These are phyloP conservation scores for Solanum arcanum DNA, from an alignment of 257 asterid genomes.

Conservation along the genomic window DNA sequence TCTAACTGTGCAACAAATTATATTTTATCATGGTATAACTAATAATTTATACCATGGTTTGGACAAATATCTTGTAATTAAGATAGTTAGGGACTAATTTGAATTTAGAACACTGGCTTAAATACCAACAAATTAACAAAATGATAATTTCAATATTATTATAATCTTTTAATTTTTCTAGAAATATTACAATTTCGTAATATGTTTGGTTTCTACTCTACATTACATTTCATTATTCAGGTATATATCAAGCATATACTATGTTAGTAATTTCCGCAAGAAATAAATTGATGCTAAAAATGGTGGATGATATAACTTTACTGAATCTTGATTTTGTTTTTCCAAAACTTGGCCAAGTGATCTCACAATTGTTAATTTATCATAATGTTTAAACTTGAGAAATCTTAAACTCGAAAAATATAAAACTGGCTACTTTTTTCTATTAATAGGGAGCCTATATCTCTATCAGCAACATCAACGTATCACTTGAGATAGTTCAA, in stretches of 20 bases:
- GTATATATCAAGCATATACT: neutral
- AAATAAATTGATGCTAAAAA: neutral
- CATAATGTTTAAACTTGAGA: neutral
- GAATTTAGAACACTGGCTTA: neutral
- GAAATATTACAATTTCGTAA: neutral
- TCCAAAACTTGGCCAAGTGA: neutral
- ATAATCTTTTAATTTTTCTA: neutral
- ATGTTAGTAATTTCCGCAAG: neutral
- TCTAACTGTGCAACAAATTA: neutral
- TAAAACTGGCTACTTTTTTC: neutral
- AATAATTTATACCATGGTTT: neutral
- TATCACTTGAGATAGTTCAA: neutral
- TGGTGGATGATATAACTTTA: neutral
- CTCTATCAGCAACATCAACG: neutral
- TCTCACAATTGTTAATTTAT: neutral
- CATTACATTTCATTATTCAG: neutral
- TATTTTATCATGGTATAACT: no score
- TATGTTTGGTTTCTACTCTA: neutral
- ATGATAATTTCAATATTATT: neutral
- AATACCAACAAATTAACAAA: neutral
- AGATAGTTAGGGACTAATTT: neutral
- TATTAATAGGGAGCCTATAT: neutral
- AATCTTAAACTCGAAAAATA: neutral
- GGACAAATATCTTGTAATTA: neutral
- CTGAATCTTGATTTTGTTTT: neutral